A percentile compares a stretch with the other conserved stretches of the same genome.
phyloP scores from a whole-genome alignment of 345 rosid species.

The Gossypium turneri region DNA sequence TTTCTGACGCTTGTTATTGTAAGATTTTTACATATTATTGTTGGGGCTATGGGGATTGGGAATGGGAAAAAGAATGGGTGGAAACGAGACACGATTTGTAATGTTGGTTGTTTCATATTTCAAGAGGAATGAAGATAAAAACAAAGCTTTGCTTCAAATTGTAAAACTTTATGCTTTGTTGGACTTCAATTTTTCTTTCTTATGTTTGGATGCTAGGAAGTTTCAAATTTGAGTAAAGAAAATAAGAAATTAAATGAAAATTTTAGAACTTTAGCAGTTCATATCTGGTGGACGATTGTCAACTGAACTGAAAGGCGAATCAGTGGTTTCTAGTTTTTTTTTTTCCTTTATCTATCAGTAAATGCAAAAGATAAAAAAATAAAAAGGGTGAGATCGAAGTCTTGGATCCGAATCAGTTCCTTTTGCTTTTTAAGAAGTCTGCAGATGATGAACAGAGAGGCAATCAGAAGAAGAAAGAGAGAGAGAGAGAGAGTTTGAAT shows the following conservation, averaged over 20 bases:
- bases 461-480: not conserved
- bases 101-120: slow-evolving; percentile 29
- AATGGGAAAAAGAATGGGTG: not conserved
- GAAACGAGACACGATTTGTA: slow-evolving; percentile 24
- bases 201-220: slow-evolving; percentile 19
- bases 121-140: slow-evolving; percentile 21
- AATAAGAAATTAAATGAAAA: not conserved
- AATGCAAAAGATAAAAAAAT: slow-evolving; percentile 13
- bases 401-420: slow-evolving; percentile 14
- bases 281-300: not conserved
- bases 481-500: not conserved
- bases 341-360: slow-evolving; percentile 4
- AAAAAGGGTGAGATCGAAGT: not conserved
- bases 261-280: not conserved
- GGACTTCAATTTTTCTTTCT: not conserved
- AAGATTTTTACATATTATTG: slow-evolving; percentile 35
- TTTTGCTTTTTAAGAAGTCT: slow-evolving; percentile 16
- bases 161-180: slow-evolving; percentile 16
- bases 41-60: slow-evolving; percentile 26
- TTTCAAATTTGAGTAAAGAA: not conserved
- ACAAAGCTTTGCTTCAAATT: slow-evolving; percentile 33
- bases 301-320: not conserved
- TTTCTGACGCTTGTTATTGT: slow-evolving; percentile 16
- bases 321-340: not conserved
- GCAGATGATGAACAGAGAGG: not conserved